Conservation (phyloP, 331 rosid genomes). For the Spiraea crenata region DNA sequence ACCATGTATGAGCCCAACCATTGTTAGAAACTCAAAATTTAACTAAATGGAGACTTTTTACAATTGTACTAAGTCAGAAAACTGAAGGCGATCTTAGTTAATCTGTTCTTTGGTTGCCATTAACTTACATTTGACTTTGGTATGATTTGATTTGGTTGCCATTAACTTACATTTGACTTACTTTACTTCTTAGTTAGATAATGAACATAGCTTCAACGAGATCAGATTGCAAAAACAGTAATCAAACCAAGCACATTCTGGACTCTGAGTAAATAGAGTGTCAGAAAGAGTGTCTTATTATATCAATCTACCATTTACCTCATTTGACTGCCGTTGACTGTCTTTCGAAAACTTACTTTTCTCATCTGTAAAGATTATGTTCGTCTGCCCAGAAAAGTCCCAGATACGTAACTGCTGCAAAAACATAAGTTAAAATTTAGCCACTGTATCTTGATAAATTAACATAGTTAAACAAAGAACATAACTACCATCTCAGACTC, state of each 20-base stretch:
- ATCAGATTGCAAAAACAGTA: background rate
- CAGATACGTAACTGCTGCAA: slow-evolving; percentile 83
- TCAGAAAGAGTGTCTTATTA: background rate
- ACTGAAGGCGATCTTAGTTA: too few relatives aligned
- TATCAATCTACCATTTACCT: slow-evolving; percentile 41
- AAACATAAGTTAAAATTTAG: slow-evolving; percentile 24
- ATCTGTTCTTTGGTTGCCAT: too few relatives aligned
- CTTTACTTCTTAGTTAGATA: background rate
- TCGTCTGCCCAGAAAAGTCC: slow-evolving; percentile 88
- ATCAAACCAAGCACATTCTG: slow-evolving; percentile 4
- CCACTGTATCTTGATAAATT: slow-evolving; percentile 28
- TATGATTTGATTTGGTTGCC: too few relatives aligned
- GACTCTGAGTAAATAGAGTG: background rate
- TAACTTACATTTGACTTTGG: too few relatives aligned
- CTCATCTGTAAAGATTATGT: slow-evolving; percentile 45
- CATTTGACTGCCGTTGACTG: slow-evolving; percentile 73
- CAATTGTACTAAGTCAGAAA: too few relatives aligned
- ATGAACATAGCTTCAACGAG: background rate
- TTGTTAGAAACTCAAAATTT: background rate
- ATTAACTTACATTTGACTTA: too few relatives aligned
- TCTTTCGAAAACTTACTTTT: slow-evolving; percentile 46
- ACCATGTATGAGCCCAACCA: background rate
- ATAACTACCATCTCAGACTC: slow-evolving; percentile 83
- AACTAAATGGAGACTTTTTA: background rate
- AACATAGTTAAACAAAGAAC: slow-evolving; percentile 22